Percentiles rank a stretch among this genome's conserved stretches.
Conservation (phyloP, 2,329 filamentous ascomycete species). For the Teratosphaeria destructans region DNA sequence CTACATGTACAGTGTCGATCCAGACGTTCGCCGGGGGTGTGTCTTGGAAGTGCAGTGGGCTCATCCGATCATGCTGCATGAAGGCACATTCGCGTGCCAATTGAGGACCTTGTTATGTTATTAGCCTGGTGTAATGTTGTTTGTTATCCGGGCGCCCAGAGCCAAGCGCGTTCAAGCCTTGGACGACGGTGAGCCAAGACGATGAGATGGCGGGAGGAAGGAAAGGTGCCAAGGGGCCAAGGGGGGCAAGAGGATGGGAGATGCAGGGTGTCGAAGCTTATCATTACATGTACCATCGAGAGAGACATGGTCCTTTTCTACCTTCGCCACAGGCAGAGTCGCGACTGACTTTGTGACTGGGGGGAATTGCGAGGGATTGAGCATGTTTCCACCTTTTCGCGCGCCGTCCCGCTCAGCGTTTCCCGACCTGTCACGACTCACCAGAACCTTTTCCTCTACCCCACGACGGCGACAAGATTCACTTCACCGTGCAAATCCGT, state of each 20-base stretch:
- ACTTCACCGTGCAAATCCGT: too few species aligned
- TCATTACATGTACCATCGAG: not conserved
- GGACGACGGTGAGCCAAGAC: not conserved
- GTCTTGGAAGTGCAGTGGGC: not conserved
- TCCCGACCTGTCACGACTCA: too few species aligned
- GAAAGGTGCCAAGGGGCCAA: not conserved
- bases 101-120: not conserved
- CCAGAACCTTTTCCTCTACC: too few species aligned
- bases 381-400: not conserved
- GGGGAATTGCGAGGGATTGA: not conserved
- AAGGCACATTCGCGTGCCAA: not conserved
- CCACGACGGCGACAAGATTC: too few species aligned
- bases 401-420: too few species aligned
- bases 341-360: too few species aligned
- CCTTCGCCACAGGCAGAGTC: not conserved
- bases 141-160: not conserved
- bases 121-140: not conserved
- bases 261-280: not conserved
- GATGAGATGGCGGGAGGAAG: not conserved
- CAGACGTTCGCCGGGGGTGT: not conserved
- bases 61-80: not conserved
- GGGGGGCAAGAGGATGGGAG: not conserved
- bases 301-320: not conserved
- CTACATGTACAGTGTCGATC: not conserved
- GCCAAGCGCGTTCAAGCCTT: not conserved